Conservation (phyloP, 192 early-diverging fungal genomes). For the Diversispora epigaea region DNA sequence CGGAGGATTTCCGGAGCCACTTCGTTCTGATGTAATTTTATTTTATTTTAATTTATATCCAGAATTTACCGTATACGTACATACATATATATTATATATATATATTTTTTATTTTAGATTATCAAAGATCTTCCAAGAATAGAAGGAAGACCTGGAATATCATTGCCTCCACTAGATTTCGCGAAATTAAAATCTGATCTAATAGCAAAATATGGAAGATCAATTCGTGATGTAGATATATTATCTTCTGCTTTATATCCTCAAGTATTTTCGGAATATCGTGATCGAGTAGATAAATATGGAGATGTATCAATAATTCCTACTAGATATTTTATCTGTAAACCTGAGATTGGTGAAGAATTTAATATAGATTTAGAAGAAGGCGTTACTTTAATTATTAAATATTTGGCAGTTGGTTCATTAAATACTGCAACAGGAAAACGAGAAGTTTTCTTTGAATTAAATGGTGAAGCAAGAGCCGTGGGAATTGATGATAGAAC, state of each 20-base stretch:
- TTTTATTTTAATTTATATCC: background rate
- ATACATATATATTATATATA: background rate
- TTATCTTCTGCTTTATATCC: constrained; percentile 90
- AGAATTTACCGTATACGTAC: background rate
- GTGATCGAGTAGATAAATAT: constrained; percentile 66
- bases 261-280: constrained; percentile 88
- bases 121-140: constrained; percentile 75
- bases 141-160: constrained; percentile 82
- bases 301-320: constrained; percentile 89
- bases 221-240: constrained; percentile 85
- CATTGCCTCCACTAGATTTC: constrained; percentile 80
- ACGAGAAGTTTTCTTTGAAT: constrained; percentile 93
- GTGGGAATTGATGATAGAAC: constrained; percentile 69
- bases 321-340: constrained; percentile 86
- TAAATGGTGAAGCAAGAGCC: constrained; percentile 93
- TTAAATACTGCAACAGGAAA: constrained; percentile 69
- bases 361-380: constrained; percentile 82
- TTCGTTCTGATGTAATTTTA: constrained; percentile 56
- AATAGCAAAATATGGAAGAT: constrained; percentile 76
- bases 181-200: constrained; percentile 68
- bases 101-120: constrained; percentile 48
- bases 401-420: constrained; percentile 85
- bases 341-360: constrained; percentile 86
- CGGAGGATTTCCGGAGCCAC: constrained; percentile 91
- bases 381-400: constrained; percentile 89